These are phyloP conservation scores for Talaromyces albobiverticillius DNA, from an alignment of 2,329 filamentous ascomycete genomes.

Conservation along the genomic window DNA sequence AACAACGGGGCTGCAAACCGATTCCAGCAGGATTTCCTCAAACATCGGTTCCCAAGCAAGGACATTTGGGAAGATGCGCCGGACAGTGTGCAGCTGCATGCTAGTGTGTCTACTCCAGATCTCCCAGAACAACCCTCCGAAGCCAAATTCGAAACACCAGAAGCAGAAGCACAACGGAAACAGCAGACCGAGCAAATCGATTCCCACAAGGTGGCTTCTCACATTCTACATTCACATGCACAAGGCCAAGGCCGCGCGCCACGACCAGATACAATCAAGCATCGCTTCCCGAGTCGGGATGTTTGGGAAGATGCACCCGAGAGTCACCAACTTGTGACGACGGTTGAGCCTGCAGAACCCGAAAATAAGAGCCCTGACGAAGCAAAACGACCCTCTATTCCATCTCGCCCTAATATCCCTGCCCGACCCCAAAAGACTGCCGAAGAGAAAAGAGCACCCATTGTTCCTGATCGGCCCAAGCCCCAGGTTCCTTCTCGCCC, in stretches of 20 bases:
- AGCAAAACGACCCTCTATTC: slow-evolving; percentile 30
- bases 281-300: slow-evolving; percentile 85
- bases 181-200: slow-evolving; percentile 39
- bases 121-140: slow-evolving; percentile 45
- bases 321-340: slow-evolving; percentile 74
- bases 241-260: slow-evolving; percentile 24
- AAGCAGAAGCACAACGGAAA: slow-evolving; percentile 48
- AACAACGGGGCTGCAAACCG: too few species aligned
- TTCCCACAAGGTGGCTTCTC: slow-evolving; percentile 32
- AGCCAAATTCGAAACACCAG: slow-evolving; percentile 42
- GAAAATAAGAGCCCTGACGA: slow-evolving; percentile 42
- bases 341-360: slow-evolving; percentile 51
- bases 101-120: slow-evolving; percentile 82
- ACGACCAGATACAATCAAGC: slow-evolving; percentile 55
- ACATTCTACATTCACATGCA: slow-evolving; percentile 31
- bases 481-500: slow-evolving; percentile 66
- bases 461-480: slow-evolving; percentile 59
- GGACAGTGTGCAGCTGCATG: slow-evolving; percentile 70
- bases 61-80: slow-evolving; percentile 98
- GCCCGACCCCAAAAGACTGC: slow-evolving; percentile 31
- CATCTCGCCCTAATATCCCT: slow-evolving; percentile 23
- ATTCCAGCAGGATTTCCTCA: slow-evolving; percentile 55
- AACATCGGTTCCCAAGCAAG: slow-evolving; percentile 82
- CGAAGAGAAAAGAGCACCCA: slow-evolving; percentile 51
- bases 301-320: slow-evolving; percentile 94